A percentile compares a stretch with the other conserved stretches of the same genome.
phyloP scores from a whole-genome alignment of 768 basidiomycete species.

The Phylloporus scabripes region DNA sequence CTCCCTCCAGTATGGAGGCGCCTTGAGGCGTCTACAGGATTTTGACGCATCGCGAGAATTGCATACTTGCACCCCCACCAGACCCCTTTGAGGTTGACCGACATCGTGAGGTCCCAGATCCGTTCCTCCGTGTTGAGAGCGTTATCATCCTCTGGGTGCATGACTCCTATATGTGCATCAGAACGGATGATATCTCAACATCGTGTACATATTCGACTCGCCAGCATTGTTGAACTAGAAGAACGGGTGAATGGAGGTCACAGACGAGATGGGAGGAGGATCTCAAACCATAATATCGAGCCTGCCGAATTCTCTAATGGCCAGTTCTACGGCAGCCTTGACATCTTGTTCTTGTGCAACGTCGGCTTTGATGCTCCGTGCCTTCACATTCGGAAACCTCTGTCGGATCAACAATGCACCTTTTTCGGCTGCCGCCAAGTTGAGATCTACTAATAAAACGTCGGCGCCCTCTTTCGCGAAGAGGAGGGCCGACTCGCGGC shows the following conservation, averaged over 20 bases:
- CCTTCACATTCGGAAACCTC: slow-evolving; percentile 64
- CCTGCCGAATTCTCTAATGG: slow-evolving; percentile 84
- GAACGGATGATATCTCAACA: not conserved
- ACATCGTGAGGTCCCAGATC: slow-evolving; percentile 93
- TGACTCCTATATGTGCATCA: slow-evolving; percentile 62
- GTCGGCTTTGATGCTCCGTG: slow-evolving; percentile 70
- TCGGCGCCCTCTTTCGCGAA: slow-evolving; percentile 95
- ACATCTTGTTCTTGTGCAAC: slow-evolving; percentile 87
- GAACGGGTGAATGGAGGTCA: slow-evolving; percentile 1
- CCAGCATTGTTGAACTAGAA: slow-evolving; percentile 90
- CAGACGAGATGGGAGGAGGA: not conserved
- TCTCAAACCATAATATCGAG: slow-evolving; percentile 84
- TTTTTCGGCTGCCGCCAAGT: slow-evolving; percentile 64
- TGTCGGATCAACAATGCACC: slow-evolving; percentile 57
- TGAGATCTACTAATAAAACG: slow-evolving; percentile 86
- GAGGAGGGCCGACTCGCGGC: slow-evolving; percentile 89
- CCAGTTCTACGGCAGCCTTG: slow-evolving; percentile 71
- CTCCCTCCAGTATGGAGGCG: slow-evolving; percentile 79
- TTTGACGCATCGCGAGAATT: slow-evolving; percentile 92
- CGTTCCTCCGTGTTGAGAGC: slow-evolving; percentile 94
- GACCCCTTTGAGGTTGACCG: slow-evolving; percentile 96
- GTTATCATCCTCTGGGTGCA: slow-evolving; percentile 94
- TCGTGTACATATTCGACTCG: slow-evolving; percentile 22
- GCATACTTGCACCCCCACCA: slow-evolving; percentile 99
- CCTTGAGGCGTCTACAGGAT: slow-evolving; percentile 75